Evolutionary conservation across 2,329 filamentous ascomycete species (phyloP).

Genomic region (Parafenestella ontariensis): DNA sequence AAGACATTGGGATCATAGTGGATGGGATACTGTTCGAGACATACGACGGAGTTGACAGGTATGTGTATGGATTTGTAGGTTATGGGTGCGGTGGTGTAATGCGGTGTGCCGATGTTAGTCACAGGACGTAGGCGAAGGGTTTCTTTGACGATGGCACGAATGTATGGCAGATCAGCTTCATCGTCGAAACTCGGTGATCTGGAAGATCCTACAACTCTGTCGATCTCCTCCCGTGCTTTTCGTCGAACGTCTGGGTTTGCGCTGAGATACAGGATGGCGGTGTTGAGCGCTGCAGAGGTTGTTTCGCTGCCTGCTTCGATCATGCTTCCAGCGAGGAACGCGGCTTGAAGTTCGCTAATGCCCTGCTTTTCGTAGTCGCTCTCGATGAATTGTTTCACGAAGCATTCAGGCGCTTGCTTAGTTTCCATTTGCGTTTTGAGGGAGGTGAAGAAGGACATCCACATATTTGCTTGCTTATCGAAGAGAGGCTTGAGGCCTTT

Average conservation of each 20-base stretch:
- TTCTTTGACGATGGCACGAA: slow-evolving; percentile 48
- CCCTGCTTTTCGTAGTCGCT: slow-evolving; percentile 48
- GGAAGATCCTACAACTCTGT: slow-evolving; percentile 16
- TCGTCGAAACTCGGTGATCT: slow-evolving; percentile 52
- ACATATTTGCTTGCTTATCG: slow-evolving; percentile 42
- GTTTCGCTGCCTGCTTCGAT: slow-evolving; percentile 53
- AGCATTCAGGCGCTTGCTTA: slow-evolving; percentile 44
- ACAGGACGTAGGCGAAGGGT: slow-evolving; percentile 53
- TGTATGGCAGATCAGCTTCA: slow-evolving; percentile 50
- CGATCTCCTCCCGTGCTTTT: slow-evolving; percentile 35
- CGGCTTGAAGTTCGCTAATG: slow-evolving; percentile 44
- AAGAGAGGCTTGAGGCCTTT: slow-evolving; percentile 35
- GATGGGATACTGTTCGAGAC: slow-evolving; percentile 37
- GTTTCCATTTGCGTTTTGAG: slow-evolving; percentile 42
- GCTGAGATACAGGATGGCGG: slow-evolving; percentile 38
- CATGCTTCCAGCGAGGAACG: slow-evolving; percentile 45
- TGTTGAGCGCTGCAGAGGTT: slow-evolving; percentile 48
- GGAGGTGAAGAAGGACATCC: slow-evolving; percentile 41
- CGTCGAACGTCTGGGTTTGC: slow-evolving; percentile 26
- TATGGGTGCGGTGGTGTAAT: slow-evolving; percentile 47
- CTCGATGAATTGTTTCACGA: slow-evolving; percentile 45
- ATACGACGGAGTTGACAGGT: slow-evolving; percentile 50
- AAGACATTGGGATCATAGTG: slow-evolving; percentile 49
- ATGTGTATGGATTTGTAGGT: slow-evolving; percentile 53
- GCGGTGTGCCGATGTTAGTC: slow-evolving; percentile 45